phyloP scores from a whole-genome alignment of 2,329 filamentous ascomycete genomes.

The Trichophyton equinum region DNA sequence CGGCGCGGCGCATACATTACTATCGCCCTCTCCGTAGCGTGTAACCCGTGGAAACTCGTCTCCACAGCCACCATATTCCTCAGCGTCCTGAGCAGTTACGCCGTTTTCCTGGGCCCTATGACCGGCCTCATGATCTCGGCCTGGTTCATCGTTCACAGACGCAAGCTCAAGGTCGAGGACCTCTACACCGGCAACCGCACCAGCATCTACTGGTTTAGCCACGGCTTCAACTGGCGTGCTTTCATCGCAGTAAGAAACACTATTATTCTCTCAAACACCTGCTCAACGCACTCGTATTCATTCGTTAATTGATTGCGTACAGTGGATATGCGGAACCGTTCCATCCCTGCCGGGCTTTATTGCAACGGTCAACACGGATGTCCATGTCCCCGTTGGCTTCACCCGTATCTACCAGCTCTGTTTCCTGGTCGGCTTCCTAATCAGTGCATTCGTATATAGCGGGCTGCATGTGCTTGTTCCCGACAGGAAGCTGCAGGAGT shows the following conservation, averaged over 20 bases:
- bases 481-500: slow-evolving; percentile 3
- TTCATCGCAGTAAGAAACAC: slow-evolving; percentile 17
- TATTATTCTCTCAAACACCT: background rate
- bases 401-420: slow-evolving; percentile 33
- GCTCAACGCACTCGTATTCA: background rate
- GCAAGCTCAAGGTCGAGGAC: slow-evolving; percentile 33
- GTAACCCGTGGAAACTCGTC: slow-evolving; percentile 41
- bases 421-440: slow-evolving; percentile 30
- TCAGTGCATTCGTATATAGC: slow-evolving; percentile 27
- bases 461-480: slow-evolving; percentile 23
- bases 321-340: slow-evolving; percentile 11
- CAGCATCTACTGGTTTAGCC: slow-evolving; percentile 33
- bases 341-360: slow-evolving; percentile 26
- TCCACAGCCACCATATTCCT: slow-evolving; percentile 37
- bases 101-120: slow-evolving; percentile 37
- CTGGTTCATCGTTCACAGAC: slow-evolving; percentile 25
- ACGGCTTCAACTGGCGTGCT: slow-evolving; percentile 36
- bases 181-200: slow-evolving; percentile 29
- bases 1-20: slow-evolving; percentile 40
- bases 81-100: slow-evolving; percentile 34
- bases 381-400: slow-evolving; percentile 18
- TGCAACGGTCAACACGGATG: slow-evolving; percentile 18
- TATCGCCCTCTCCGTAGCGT: slow-evolving; percentile 11
- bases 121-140: slow-evolving; percentile 23
- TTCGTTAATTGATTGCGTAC: background rate